Evolutionary conservation across 1,284 basidiomycete genomes (phyloP), one percentile per base, ranked within the genome.

Genomic region (Spongispora temasekensis): DNA sequence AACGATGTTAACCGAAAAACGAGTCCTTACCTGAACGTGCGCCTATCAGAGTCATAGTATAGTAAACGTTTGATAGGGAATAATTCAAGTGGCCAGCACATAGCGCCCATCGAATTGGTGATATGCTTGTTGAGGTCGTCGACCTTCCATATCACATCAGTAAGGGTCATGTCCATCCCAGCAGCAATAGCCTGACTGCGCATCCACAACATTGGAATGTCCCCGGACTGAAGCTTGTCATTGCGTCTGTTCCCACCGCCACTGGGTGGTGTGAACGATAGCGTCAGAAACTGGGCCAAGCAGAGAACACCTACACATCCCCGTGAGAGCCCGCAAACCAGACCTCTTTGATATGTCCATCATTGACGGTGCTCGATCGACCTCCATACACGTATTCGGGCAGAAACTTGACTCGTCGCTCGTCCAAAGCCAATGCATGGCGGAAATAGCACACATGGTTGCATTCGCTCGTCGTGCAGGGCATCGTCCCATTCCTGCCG

Each of bases 351-450:
- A 75, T 53, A 53, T 53, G 69, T 3, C 51, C 64, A 15, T 67
- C 61, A 12, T 65, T 57, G 1, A 17, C 32, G 4, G 23, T 2
- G 12, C 53, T 25, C 4, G 65, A 68, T 42, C 59, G 62, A 51
- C 75, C 68, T 0, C 75, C 75, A 27, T 67, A 68, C 1, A 61
- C 66, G 53, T 76, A 75, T 59, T 80, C 78, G 0, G 77, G 77
- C 42, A 76, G 66, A 61, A 79, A 80, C 59, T 77, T 79, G 58
- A 77, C 76, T 7, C 78, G 75, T 42, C 76, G 67, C 54, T 79
- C 78, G 54, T 80, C 78, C 37, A 79, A 59, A 4, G 72, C 75
- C n/a, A 75, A 54, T 1, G 72, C 75, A 50, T 76, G 72, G 28
- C 74, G 65, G 44, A 74, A 74, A 48, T 65, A 65, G 25, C 71